Conservation (phyloP, 306 rosid species). For the Vicia sativa region DNA sequence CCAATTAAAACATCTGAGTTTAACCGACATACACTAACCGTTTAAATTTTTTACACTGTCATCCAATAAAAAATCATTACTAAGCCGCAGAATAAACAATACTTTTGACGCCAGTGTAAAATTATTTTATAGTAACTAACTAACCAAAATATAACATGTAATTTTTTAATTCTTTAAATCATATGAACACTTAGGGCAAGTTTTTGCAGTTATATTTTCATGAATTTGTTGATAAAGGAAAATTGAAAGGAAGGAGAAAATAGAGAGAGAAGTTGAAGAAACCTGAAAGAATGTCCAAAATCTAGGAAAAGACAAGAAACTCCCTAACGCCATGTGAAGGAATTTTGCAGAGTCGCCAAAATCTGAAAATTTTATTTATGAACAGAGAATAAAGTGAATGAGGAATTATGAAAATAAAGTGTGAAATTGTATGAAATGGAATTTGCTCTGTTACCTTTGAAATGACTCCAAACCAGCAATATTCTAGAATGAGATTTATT, state of each 20-base stretch:
- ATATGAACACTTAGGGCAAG: not conserved
- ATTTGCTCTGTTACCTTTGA: constrained; percentile 27
- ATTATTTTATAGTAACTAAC: not conserved
- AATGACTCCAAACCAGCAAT: not conserved
- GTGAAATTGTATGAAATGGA: not conserved
- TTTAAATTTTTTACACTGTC: no score
- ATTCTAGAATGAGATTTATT: not conserved
- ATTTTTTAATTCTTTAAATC: no score
- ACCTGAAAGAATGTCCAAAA: constrained; percentile 34
- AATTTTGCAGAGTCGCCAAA: constrained; percentile 6
- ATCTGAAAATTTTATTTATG: constrained; percentile 17
- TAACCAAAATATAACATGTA: not conserved
- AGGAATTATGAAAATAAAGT: constrained; percentile 6
- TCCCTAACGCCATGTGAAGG: constrained; percentile 37
- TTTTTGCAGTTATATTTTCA: not conserved
- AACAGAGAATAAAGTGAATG: constrained; percentile 9
- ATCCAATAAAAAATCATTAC: no score
- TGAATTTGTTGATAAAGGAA: not conserved
- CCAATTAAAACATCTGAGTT: not conserved
- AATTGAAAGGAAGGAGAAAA: constrained; percentile 9
- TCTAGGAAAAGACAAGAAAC: constrained; percentile 33
- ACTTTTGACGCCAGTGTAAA: no score
- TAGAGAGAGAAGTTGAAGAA: constrained; percentile 31
- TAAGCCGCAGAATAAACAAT: no score
- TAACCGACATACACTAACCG: no score